A percentile compares a stretch with the other conserved stretches of the same genome.
Evolutionary conservation across 768 basidiomycete species (phyloP).

Genomic region (Lentinula sp.): DNA sequence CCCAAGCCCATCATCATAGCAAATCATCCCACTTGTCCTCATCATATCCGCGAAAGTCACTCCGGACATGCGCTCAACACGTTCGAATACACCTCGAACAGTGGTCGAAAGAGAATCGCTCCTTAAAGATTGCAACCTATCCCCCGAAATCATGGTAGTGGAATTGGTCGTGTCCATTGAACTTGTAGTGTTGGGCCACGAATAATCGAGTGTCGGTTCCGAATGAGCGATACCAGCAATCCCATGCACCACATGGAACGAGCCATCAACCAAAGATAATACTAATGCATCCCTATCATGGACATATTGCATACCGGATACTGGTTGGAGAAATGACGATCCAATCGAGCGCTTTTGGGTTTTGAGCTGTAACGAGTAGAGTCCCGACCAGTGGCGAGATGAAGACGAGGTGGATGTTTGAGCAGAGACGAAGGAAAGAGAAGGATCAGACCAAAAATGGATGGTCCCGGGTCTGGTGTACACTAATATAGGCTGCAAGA

Average conservation of each 20-base stretch:
- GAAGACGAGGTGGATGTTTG: background rate
- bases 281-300: slow-evolving; percentile 44
- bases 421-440: background rate
- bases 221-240: slow-evolving; percentile 25
- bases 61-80: slow-evolving; percentile 33
- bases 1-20: slow-evolving; percentile 51
- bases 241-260: slow-evolving; percentile 54
- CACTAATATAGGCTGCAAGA: slow-evolving; percentile 50
- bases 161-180: slow-evolving; percentile 13
- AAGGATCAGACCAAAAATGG: slow-evolving; percentile 44
- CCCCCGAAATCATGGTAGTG: background rate
- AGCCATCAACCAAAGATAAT: slow-evolving; percentile 63
- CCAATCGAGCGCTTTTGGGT: slow-evolving; percentile 46
- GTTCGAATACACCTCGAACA: slow-evolving; percentile 45
- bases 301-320: slow-evolving; percentile 56
- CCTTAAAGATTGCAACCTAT: background rate
- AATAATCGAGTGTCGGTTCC: slow-evolving; percentile 32
- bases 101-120: slow-evolving; percentile 31
- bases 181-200: slow-evolving; percentile 13
- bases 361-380: slow-evolving; percentile 34
- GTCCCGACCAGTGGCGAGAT: slow-evolving; percentile 39
- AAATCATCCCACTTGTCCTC: slow-evolving; percentile 51
- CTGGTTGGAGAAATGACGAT: slow-evolving; percentile 53
- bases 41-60: slow-evolving; percentile 46
- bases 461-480: slow-evolving; percentile 56